These are phyloP conservation scores for Colletotrichum phormii DNA, from an alignment of 2,329 filamentous ascomycete genomes.

Conservation along the genomic window DNA sequence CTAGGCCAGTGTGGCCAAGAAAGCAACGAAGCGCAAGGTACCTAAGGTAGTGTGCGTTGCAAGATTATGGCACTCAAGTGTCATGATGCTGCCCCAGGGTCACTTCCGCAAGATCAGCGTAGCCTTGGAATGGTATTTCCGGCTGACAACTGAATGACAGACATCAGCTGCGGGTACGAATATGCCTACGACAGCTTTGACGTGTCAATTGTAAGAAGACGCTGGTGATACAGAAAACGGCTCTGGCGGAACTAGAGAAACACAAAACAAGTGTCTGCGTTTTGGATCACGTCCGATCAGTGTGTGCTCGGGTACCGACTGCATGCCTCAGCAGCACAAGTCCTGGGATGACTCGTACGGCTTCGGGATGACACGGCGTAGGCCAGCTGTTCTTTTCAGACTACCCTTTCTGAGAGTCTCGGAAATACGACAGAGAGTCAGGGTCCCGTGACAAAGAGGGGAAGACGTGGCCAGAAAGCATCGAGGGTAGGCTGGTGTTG, in stretches of 20 bases:
- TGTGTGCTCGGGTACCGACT: not conserved
- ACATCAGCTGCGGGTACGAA: not conserved
- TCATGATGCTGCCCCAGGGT: not conserved
- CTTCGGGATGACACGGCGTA: conserved; percentile 28
- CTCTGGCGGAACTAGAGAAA: conserved; percentile 15
- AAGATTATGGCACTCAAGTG: not conserved
- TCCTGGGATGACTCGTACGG: conserved; percentile 23
- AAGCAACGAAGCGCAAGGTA: not conserved
- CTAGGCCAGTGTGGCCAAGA: not conserved
- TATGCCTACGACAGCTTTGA: not conserved
- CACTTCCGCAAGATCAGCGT: not conserved
- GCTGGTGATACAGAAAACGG: conserved; percentile 15
- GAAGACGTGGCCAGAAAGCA: not conserved
- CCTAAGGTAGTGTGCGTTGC: too few relatives aligned
- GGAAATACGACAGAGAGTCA: conserved; percentile 4
- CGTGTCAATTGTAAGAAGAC: not conserved
- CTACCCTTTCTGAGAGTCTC: not conserved
- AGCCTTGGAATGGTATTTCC: not conserved
- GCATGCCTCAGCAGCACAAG: not conserved
- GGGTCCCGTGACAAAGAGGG: not conserved
- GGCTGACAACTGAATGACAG: not conserved
- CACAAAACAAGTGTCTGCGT: conserved; percentile 24
- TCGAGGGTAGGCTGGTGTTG: not conserved
- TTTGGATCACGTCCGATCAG: conserved; percentile 27
- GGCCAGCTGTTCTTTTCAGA: conserved; percentile 30